Evolutionary conservation across 1,139 yeast species (phyloP).

Genomic region (Pichia sp.): DNA sequence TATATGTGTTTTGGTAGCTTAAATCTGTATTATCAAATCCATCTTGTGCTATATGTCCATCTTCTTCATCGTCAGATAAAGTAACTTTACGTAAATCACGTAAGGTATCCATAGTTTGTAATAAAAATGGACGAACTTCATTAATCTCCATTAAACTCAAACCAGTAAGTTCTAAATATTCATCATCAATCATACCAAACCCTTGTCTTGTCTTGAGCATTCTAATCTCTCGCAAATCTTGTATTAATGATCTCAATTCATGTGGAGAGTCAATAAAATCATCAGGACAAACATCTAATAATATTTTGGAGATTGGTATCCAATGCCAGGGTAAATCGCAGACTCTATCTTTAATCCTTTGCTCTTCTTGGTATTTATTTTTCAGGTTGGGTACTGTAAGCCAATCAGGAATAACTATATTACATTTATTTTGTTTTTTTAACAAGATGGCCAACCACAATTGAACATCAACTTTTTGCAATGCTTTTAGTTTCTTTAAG

Average conservation of each 20-base stretch:
- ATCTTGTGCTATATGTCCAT: background rate
- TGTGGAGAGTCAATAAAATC: slow-evolving; percentile 66
- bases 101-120: slow-evolving; percentile 72
- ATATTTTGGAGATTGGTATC: slow-evolving; percentile 70
- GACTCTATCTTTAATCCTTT: slow-evolving; percentile 50
- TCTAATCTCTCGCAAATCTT: slow-evolving; percentile 80
- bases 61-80: slow-evolving; percentile 22
- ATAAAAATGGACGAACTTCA: slow-evolving; percentile 78
- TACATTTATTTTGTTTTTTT: slow-evolving; percentile 80
- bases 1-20: background rate
- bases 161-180: slow-evolving; percentile 78
- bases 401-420: slow-evolving; percentile 86
- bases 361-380: slow-evolving; percentile 62
- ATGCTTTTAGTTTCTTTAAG: slow-evolving; percentile 34
- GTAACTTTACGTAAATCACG: slow-evolving; percentile 19
- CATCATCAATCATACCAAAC: slow-evolving; percentile 67
- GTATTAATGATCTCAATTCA: slow-evolving; percentile 59
- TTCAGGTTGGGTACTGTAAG: slow-evolving; percentile 52
- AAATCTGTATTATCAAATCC: background rate
- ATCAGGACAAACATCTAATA: slow-evolving; percentile 64
- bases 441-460: slow-evolving; percentile 83
- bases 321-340: slow-evolving; percentile 79
- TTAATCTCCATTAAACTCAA: slow-evolving; percentile 78
- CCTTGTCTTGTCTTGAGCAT: slow-evolving; percentile 79
- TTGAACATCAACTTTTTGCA: slow-evolving; percentile 68